Base-by-base conservation (phyloP, 768 basidiomycete genomes). In the Sutorius australiensis region DNA sequence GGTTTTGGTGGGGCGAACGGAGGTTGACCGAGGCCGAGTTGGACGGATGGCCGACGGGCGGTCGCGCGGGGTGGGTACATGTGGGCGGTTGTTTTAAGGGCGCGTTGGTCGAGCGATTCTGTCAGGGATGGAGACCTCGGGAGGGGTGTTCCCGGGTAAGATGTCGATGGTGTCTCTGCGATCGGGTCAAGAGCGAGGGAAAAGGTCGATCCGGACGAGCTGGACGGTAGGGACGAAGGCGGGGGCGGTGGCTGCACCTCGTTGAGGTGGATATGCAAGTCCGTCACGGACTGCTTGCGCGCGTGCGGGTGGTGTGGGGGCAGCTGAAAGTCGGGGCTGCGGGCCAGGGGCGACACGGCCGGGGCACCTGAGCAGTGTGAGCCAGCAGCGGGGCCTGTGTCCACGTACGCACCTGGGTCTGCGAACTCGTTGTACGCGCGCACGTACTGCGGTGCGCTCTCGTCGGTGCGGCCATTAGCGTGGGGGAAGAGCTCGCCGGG, bases 281-380 rank as follows among this genome's bases (percentile, higher is more conserved):
- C 84, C 11, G 82, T 52, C 4, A 88, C 68, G 16, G 88, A 91
- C 17, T 81, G 75, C 65, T 90, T 91, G 32, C 89, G 81, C 0
- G 86, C 89, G 56, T 91, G 89, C 0, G 89, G 89, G 61, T 91
- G 89, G 38, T 80, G 76, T 1, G 81, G 72, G 1, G 80, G 72
- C 0, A 86, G 71, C 6, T 79, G 72, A 24, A 86, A 76, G 10
- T 77, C 61, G 40, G 79, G 70, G 2, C 77, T 79, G 14, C 82
- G 80, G 7, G 78, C 66, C 37, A 83, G 77, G 3, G 69, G 57
- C 37, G 57, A 56, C 17, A 51, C 42, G 16, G 46, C 36, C 6
- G 42, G 33, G n/a, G 50, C 5, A 46, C 54, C 59, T 24, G 43
- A 36, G 33, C 6, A 5, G 37, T 42, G 48, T 63, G 42, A 68